Evolutionary conservation across 2,329 filamentous ascomycete species (phyloP).

Genomic region (Cercospora nicotianae): DNA sequence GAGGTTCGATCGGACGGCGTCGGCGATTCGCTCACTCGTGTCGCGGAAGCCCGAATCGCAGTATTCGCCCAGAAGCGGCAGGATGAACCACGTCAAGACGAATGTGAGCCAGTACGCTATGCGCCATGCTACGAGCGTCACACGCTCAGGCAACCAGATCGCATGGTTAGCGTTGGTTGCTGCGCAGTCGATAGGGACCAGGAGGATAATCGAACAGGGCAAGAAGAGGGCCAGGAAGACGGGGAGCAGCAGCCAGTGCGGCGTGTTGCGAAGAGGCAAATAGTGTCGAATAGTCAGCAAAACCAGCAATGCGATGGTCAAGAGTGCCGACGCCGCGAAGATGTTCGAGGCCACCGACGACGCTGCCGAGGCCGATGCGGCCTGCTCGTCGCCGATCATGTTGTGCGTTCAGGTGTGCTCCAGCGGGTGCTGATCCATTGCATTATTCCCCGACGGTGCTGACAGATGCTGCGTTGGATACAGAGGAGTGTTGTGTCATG

Average conservation of each 20-base stretch:
- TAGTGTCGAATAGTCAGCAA: slow-evolving; percentile 86
- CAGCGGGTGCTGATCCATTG: neutral
- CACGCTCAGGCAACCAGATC: slow-evolving; percentile 79
- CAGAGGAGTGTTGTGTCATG: neutral
- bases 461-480: neutral
- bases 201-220: slow-evolving; percentile 83
- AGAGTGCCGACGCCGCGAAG: slow-evolving; percentile 71
- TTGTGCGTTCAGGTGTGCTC: neutral
- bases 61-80: slow-evolving; percentile 91
- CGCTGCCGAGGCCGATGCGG: slow-evolving; percentile 39
- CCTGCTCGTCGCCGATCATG: slow-evolving; percentile 12
- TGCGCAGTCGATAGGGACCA: slow-evolving; percentile 94
- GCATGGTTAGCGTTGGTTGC: slow-evolving; percentile 57
- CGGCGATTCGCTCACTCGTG: slow-evolving; percentile 73
- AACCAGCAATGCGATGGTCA: slow-evolving; percentile 72
- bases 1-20: slow-evolving; percentile 83
- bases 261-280: slow-evolving; percentile 84
- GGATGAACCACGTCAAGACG: slow-evolving; percentile 89
- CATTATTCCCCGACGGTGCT: neutral
- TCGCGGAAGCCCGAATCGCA: slow-evolving; percentile 91
- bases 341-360: slow-evolving; percentile 75
- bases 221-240: slow-evolving; percentile 96
- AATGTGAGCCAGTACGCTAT: slow-evolving; percentile 98
- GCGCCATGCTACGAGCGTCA: slow-evolving; percentile 85
- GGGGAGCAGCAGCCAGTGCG: slow-evolving; percentile 83